These are phyloP conservation scores for Suhomyces bokatorum DNA, from an alignment of 1,139 yeast species.

Conservation along the genomic window DNA sequence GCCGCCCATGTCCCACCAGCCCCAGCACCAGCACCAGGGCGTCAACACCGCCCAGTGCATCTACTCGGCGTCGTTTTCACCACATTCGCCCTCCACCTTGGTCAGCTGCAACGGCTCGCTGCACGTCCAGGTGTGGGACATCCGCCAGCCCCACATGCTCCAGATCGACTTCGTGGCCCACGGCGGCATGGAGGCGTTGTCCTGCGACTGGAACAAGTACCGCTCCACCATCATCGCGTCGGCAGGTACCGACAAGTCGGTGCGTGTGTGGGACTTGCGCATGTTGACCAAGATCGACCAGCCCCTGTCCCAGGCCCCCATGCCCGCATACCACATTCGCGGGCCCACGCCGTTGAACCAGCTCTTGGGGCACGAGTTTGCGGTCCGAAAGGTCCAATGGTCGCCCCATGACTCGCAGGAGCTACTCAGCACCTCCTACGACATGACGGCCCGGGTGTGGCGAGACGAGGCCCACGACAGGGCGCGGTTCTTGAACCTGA, in stretches of 20 bases:
- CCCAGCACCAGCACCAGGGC: slow-evolving; percentile 30
- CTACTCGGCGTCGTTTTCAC: slow-evolving; percentile 81
- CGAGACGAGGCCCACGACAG: slow-evolving; percentile 60
- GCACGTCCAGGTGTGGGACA: slow-evolving; percentile 79
- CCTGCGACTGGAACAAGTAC: slow-evolving; percentile 91
- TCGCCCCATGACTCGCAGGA: slow-evolving; percentile 81
- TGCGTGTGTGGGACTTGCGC: slow-evolving; percentile 86
- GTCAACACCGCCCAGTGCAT: slow-evolving; percentile 53
- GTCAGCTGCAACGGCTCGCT: slow-evolving; percentile 82
- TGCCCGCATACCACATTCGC: slow-evolving; percentile 46
- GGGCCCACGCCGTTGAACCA: slow-evolving; percentile 77
- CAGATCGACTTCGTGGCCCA: slow-evolving; percentile 68
- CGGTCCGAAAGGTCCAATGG: slow-evolving; percentile 81
- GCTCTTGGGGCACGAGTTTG: slow-evolving; percentile 84
- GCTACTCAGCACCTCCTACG: slow-evolving; percentile 79
- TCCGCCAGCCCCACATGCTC: slow-evolving; percentile 66
- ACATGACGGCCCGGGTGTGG: slow-evolving; percentile 92
- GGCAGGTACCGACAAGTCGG: slow-evolving; percentile 84
- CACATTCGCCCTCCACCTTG: slow-evolving; percentile 73
- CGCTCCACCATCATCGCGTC: slow-evolving; percentile 76
- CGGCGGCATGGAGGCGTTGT: slow-evolving; percentile 75
- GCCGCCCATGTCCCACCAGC: slow-evolving; percentile 39
- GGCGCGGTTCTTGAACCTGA: slow-evolving; percentile 45
- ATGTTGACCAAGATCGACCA: slow-evolving; percentile 53
- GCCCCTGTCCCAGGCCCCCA: slow-evolving; percentile 36